Evolutionary conservation across 148 eudicot species (phyloP).

Genomic region (Nepenthes gracilis): DNA sequence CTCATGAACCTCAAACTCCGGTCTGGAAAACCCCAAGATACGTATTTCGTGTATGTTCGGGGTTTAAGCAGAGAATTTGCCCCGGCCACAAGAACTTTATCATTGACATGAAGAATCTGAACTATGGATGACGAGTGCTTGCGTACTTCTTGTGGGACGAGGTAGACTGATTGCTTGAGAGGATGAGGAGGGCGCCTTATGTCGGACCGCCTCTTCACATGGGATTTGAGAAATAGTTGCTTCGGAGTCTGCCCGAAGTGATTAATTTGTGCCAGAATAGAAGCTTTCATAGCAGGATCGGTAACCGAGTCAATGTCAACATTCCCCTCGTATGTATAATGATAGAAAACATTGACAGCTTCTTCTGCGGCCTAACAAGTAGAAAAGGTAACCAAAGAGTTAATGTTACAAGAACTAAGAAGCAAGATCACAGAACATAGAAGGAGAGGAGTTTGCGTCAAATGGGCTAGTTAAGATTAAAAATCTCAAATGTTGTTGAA

Average conservation of each 20-base stretch:
- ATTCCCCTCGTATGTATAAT: conserved; percentile 91
- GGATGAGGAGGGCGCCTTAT: conserved; percentile 61
- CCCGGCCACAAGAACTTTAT: conserved; percentile 66
- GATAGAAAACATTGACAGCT: conserved; percentile 94
- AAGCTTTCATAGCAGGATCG: conserved; percentile 95
- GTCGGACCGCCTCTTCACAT: conserved; percentile 59
- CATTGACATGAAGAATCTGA: conserved; percentile 55
- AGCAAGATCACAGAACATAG: no score
- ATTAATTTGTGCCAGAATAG: conserved; percentile 93
- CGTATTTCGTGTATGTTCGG: conserved; percentile 61
- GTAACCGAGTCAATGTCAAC: conserved; percentile 89
- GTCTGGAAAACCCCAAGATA: conserved; percentile 97
- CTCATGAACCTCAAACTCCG: conserved; percentile 73
- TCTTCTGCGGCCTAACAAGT: conserved; percentile 87
- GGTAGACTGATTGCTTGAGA: conserved; percentile 49
- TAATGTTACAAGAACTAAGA: background rate
- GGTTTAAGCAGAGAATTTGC: conserved; percentile 70
- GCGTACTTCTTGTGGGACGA: conserved; percentile 53
- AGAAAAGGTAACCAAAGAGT: conserved; percentile 6
- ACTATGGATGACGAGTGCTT: conserved; percentile 59
- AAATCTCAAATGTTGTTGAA: no score
- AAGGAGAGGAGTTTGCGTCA: no score
- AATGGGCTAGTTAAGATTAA: no score
- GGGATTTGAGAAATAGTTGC: conserved; percentile 79
- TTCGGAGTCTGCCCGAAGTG: conserved; percentile 99